Evolutionary conservation across 805 yeast species (phyloP).

Genomic region (Suhomyces tanzawaensis): DNA sequence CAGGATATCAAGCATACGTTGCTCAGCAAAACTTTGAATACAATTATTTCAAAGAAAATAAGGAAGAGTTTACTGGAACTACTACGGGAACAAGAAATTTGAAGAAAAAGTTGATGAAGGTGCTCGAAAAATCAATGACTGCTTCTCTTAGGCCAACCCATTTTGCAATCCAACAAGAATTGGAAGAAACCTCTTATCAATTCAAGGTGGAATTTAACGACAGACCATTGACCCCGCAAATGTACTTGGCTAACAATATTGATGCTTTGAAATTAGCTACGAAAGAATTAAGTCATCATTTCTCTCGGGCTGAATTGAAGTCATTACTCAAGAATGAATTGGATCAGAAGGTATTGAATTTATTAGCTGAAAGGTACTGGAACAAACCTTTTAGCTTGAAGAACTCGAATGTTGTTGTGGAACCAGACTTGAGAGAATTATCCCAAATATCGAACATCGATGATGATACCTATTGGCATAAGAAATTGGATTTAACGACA

Average conservation of each 20-base stretch:
- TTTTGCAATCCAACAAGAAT: constrained; percentile 77
- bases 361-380: constrained; percentile 92
- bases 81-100: constrained; percentile 73
- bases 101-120: constrained; percentile 78
- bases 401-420: constrained; percentile 23
- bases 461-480: constrained; percentile 83
- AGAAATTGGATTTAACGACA: constrained; percentile 79
- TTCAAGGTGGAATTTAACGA: constrained; percentile 97
- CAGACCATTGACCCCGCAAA: constrained; percentile 88
- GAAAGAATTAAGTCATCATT: constrained; percentile 79
- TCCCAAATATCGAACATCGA: constrained; percentile 46
- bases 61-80: constrained; percentile 58
- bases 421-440: constrained; percentile 55
- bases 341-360: constrained; percentile 85
- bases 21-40: constrained; percentile 61
- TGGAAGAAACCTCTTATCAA: constrained; percentile 88
- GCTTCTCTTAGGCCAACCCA: constrained; percentile 85
- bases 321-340: constrained; percentile 76
- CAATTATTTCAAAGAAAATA: constrained; percentile 61
- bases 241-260: constrained; percentile 87
- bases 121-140: constrained; percentile 90
- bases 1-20: constrained; percentile 60
- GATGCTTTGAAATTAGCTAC: constrained; percentile 83
- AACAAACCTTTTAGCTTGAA: constrained; percentile 50
- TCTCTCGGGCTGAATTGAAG: constrained; percentile 79